These are phyloP conservation scores for Naganishia kalamii DNA, from an alignment of 768 basidiomycete genomes.

Conservation along the genomic window DNA sequence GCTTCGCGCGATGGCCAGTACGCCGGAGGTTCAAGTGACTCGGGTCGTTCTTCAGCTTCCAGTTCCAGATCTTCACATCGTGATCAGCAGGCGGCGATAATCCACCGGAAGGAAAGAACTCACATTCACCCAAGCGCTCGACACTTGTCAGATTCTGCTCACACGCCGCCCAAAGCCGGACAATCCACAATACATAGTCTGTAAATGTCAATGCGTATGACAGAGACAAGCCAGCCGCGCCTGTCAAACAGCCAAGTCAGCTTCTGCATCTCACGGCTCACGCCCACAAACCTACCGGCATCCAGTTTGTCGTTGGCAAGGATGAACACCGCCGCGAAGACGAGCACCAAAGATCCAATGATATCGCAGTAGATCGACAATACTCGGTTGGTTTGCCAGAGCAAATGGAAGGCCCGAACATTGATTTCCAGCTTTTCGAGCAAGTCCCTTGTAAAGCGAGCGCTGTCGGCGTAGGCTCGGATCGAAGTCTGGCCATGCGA, in stretches of 20 bases:
- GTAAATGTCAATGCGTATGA: slow-evolving; percentile 44
- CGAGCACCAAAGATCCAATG: slow-evolving; percentile 45
- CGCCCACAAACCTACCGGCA: slow-evolving; percentile 37
- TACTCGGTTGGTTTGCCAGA: slow-evolving; percentile 47
- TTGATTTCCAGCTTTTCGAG: slow-evolving; percentile 47
- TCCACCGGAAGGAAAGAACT: slow-evolving; percentile 11
- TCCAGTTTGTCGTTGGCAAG: slow-evolving; percentile 40
- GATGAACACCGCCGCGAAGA: slow-evolving; percentile 46
- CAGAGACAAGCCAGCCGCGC: slow-evolving; percentile 39
- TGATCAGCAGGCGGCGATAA: slow-evolving; percentile 1
- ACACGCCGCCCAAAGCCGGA: slow-evolving; percentile 44
- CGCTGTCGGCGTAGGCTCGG: slow-evolving; percentile 48
- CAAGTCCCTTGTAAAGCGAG: slow-evolving; percentile 46
- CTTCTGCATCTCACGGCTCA: neutral
- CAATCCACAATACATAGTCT: slow-evolving; percentile 49
- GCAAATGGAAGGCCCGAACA: slow-evolving; percentile 48
- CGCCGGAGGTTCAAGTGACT: slow-evolving; percentile 46
- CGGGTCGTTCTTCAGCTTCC: slow-evolving; percentile 41
- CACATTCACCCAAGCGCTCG: slow-evolving; percentile 48
- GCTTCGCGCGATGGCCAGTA: slow-evolving; percentile 47
- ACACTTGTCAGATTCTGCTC: slow-evolving; percentile 47
- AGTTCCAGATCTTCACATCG: slow-evolving; percentile 37
- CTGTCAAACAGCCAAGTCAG: neutral
- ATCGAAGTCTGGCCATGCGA: slow-evolving; percentile 48
- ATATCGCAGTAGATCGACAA: slow-evolving; percentile 45